Base-by-base conservation (phyloP, 306 rosid species). In the Sesbania bispinosa region DNA sequence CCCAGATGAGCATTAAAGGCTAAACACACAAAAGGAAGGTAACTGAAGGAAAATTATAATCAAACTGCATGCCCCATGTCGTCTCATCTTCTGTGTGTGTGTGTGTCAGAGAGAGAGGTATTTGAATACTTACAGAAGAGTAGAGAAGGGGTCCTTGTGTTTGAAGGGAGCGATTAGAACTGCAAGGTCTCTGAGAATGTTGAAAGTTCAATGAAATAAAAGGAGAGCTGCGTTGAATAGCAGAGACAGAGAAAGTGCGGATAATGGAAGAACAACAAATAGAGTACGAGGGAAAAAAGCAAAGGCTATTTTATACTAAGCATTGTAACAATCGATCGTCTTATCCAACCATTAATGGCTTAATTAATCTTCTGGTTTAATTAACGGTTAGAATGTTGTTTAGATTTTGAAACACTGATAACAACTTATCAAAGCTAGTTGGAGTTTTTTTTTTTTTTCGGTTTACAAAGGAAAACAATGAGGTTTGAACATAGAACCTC, bases 91-190 rank as follows among this genome's bases (percentile, higher is more conserved):
- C 18, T 50, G 39, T 26, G 29, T 26, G 29, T 4, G 29, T 4
- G 29, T 4, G n/a, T 48, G 64, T 62, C 23, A 69, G 75, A 32
- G 19, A 76, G 38, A 48, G 29, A 52, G 69, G 51, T n/a, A 41
- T 30, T 27, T 10, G 66, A 63, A 59, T 46, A 77, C 85, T 81
- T 66, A 81, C 79, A 24, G 39, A 50, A 57, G 4, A 74, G 35
- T 15, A 1, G n/a, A 13, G 57, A 18, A 38, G 42, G 19, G 43
- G 27, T 16, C 35, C 27, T 39, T 57, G 19, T 26, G 27, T 5
- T 11, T 5, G 54, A 3, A 66, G 16, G 38, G n/a, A n/a, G 38
- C 1, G 39, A 79, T 23, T 18, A n/a, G 0, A 13, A 57, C 14
- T 4, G 58, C 33, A 33, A 59, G 65, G 7, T 7, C 21, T 32